phyloP scores from a whole-genome alignment of 2,329 filamentous ascomycete species.

The Verticillium longisporum region DNA sequence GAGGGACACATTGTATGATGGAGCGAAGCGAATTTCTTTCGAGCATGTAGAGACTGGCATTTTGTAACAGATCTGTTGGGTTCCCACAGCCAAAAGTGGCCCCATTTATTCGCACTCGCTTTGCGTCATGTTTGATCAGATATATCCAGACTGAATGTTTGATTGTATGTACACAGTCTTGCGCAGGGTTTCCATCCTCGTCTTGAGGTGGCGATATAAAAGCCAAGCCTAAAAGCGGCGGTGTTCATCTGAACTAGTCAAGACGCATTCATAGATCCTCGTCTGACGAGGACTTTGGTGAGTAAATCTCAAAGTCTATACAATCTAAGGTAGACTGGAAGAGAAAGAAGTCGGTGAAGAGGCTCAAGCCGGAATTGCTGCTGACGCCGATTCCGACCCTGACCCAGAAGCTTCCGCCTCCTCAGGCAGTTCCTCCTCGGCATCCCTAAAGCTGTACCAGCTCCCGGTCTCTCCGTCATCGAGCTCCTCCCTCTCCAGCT shows the following conservation, averaged over 20 bases:
- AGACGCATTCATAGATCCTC: no score
- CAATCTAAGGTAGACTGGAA: neutral
- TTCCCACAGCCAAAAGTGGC: no score
- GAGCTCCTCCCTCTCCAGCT: slow-evolving; percentile 34
- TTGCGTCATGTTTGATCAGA: no score
- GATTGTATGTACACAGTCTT: no score
- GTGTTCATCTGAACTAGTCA: no score
- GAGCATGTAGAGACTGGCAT: neutral
- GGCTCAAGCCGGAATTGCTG: neutral
- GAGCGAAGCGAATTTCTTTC: neutral
- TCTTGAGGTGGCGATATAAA: no score
- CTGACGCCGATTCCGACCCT: neutral
- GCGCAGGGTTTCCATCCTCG: no score
- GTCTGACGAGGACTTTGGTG: no score
- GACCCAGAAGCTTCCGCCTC: neutral
- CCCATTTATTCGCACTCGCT: no score
- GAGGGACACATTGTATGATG: neutral
- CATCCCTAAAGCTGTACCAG: neutral
- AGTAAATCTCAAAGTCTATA: no score
- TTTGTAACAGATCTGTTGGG: neutral
- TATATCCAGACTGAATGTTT: no score
- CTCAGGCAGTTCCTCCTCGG: neutral
- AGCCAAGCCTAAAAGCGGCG: no score
- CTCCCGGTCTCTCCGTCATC: slow-evolving; percentile 19
- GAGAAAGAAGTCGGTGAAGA: neutral